Conservation (phyloP, 371 early-diverging fungal species). For the Furculomyces boomerangus region DNA sequence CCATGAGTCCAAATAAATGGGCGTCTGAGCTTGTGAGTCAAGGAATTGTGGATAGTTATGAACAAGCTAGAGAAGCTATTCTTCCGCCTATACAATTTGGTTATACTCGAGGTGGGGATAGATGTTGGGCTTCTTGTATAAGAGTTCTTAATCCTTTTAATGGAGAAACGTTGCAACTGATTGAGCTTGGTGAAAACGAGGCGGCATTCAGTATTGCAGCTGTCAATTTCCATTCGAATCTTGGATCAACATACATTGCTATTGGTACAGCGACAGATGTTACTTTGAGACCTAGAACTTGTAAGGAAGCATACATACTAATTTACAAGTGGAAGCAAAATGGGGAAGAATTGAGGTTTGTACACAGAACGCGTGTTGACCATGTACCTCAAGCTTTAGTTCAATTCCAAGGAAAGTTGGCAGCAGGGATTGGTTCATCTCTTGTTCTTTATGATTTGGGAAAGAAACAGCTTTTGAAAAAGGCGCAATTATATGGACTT, state of each 20-base stretch:
- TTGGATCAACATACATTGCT: slow-evolving; percentile 32
- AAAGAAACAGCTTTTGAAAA: slow-evolving; percentile 72
- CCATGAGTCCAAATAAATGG: slow-evolving; percentile 15
- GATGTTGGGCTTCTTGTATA: slow-evolving; percentile 81
- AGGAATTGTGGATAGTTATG: slow-evolving; percentile 8
- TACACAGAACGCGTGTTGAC: slow-evolving; percentile 75
- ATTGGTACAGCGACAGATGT: slow-evolving; percentile 76
- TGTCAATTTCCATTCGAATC: slow-evolving; percentile 33
- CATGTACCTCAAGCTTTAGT: slow-evolving; percentile 67
- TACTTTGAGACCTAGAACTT: slow-evolving; percentile 45
- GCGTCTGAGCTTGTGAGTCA: slow-evolving; percentile 7
- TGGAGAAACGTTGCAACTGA: slow-evolving; percentile 45
- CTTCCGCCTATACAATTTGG: slow-evolving; percentile 57
- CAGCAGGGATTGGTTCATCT: slow-evolving; percentile 74
- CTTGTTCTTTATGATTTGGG: slow-evolving; percentile 88
- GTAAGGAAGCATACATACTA: slow-evolving; percentile 48
- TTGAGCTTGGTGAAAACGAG: slow-evolving; percentile 72
- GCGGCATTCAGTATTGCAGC: slow-evolving; percentile 63
- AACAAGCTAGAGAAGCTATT: slow-evolving; percentile 8
- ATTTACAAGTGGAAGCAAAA: slow-evolving; percentile 50
- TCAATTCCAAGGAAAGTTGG: slow-evolving; percentile 72
- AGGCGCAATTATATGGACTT: slow-evolving; percentile 62
- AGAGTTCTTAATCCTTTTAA: slow-evolving; percentile 65
- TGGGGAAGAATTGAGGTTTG: slow-evolving; percentile 43
- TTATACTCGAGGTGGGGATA: slow-evolving; percentile 38